Percentiles rank a stretch among this genome's conserved stretches.
These are phyloP conservation scores for Lagerstroemia speciosa DNA, from an alignment of 345 rosid genomes.

Conservation along the genomic window DNA sequence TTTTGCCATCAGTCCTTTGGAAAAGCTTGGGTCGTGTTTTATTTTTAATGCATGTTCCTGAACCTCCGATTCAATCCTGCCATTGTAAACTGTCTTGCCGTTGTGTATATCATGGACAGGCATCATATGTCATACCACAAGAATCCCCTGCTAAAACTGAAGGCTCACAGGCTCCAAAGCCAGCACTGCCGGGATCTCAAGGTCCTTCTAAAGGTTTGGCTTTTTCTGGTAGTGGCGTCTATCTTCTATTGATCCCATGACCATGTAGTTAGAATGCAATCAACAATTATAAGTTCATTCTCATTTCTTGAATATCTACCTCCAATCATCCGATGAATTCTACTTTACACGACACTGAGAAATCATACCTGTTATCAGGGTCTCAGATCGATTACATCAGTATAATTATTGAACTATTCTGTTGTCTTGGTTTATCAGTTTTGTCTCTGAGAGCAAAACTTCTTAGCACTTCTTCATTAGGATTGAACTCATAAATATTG, in stretches of 20 bases:
- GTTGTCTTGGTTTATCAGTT: neutral
- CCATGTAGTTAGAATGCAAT: neutral
- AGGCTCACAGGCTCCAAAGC: constrained; percentile 36
- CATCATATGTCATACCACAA: constrained; percentile 46
- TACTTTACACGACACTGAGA: neutral
- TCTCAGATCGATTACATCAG: neutral
- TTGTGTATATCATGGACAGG: constrained; percentile 27
- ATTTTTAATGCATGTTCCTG: neutral
- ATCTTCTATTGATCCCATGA: neutral
- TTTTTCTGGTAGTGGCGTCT: neutral
- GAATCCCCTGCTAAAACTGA: constrained; percentile 44
- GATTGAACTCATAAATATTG: no score
- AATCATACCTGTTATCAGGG: neutral
- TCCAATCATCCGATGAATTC: neutral
- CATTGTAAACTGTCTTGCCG: neutral
- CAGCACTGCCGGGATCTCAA: constrained; percentile 41
- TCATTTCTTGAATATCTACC: neutral
- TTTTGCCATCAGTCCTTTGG: neutral
- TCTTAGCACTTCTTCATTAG: neutral
- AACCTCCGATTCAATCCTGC: neutral
- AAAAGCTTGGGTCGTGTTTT: neutral
- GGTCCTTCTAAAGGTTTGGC: constrained; percentile 55
- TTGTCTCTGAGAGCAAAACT: no score
- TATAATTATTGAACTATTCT: neutral
- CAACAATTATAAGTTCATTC: neutral